Evolutionary conservation across 345 rosid genomes (phyloP).

Genomic region (Dimocarpus longan): DNA sequence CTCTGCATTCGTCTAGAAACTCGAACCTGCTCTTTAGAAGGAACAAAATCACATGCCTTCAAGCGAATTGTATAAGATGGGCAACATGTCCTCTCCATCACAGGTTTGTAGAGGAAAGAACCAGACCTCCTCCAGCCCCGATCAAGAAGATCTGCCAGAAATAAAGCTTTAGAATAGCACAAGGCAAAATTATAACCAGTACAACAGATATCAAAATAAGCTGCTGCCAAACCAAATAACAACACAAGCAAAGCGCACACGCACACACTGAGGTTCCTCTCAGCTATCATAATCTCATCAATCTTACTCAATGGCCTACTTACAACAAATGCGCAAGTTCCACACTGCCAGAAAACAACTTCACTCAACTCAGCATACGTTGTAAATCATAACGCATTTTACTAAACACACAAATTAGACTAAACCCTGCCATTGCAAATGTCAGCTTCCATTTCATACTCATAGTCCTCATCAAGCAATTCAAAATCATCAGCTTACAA

Average conservation of each 20-base stretch:
- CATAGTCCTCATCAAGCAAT: neutral
- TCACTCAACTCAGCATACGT: neutral
- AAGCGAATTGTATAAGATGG: conserved; percentile 94
- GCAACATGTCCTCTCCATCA: conserved; percentile 93
- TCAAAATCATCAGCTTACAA: neutral
- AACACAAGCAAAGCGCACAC: neutral
- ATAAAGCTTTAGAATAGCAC: conserved; percentile 13
- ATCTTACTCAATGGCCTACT: neutral
- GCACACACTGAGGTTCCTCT: neutral
- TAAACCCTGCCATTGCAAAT: neutral
- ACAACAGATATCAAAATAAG: neutral
- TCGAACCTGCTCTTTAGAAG: conserved; percentile 80
- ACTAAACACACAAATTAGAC: neutral
- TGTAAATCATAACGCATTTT: too few relatives aligned
- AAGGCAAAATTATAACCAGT: neutral
- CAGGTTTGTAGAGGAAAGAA: conserved; percentile 82
- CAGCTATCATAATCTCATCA: neutral
- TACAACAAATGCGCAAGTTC: neutral
- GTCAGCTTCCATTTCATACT: neutral
- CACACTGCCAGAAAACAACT: neutral
- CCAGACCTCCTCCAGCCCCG: conserved; percentile 96
- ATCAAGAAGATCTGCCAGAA: conserved; percentile 76
- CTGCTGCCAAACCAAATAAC: neutral
- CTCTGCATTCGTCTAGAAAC: conserved; percentile 68
- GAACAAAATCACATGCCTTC: conserved; percentile 70